Conservation (phyloP, 2,329 filamentous ascomycete genomes). For the Colletotrichum abscissum region DNA sequence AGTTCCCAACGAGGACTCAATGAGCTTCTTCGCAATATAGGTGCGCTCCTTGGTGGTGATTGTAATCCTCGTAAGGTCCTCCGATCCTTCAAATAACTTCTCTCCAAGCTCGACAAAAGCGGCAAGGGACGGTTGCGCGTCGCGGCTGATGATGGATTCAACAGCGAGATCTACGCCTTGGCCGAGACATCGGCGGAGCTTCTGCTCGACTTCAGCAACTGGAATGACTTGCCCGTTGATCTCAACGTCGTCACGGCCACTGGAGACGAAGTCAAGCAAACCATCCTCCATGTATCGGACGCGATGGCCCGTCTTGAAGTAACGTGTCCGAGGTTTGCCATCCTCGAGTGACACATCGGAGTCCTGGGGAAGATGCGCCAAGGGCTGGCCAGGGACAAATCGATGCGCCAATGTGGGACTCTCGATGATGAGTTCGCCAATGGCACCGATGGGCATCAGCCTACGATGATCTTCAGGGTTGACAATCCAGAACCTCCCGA, state of each 20-base stretch:
- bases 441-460: conserved; percentile 63
- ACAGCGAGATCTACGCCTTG: conserved; percentile 60
- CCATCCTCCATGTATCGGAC: conserved; percentile 62
- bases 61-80: conserved; percentile 52
- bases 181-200: conserved; percentile 59
- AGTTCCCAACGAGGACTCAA: conserved; percentile 53
- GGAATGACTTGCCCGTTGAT: conserved; percentile 53
- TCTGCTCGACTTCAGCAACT: conserved; percentile 57
- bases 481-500: conserved; percentile 64
- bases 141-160: conserved; percentile 58
- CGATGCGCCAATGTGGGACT: conserved; percentile 60
- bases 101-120: conserved; percentile 63
- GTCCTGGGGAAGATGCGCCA: conserved; percentile 41
- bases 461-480: conserved; percentile 61
- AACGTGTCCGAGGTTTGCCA: conserved; percentile 46
- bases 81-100: conserved; percentile 48
- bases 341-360: conserved; percentile 37
- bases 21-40: conserved; percentile 55
- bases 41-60: conserved; percentile 54
- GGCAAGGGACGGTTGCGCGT: conserved; percentile 54
- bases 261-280: conserved; percentile 59
- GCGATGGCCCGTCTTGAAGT: conserved; percentile 62
- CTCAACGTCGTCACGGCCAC: conserved; percentile 53
- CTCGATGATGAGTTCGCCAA: conserved; percentile 71
- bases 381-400: conserved; percentile 44